Conservation (phyloP, 371 early-diverging fungal species). For the Blakeslea trispora region DNA sequence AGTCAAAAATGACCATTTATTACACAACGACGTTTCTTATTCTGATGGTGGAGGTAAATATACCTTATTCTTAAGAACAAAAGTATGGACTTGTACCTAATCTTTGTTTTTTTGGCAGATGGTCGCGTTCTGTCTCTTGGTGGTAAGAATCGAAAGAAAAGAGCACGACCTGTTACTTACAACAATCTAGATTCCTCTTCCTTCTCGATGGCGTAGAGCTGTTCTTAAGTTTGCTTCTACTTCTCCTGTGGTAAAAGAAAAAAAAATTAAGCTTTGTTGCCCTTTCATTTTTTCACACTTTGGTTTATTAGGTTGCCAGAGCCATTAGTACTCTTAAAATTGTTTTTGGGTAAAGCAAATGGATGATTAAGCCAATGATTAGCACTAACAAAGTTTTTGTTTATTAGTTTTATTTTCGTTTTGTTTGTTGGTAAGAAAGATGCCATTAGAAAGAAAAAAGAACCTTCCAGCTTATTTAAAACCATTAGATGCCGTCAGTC, state of each 20-base stretch:
- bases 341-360: constrained; percentile 61
- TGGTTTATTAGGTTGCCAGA: constrained; percentile 36
- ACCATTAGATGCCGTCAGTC: constrained; percentile 60
- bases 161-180: background rate
- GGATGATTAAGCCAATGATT: too few species aligned
- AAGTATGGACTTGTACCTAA: background rate
- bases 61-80: background rate
- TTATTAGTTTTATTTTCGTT: constrained; percentile 59
- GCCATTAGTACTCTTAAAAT: constrained; percentile 52
- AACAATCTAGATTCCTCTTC: constrained; percentile 50
- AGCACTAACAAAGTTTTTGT: too few species aligned
- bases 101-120: constrained; percentile 35
- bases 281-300: background rate
- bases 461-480: background rate
- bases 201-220: constrained; percentile 54
- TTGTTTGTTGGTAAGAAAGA: constrained; percentile 59
- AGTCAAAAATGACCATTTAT: constrained; percentile 63
- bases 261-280: background rate
- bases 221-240: constrained; percentile 50
- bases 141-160: constrained; percentile 24
- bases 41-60: constrained; percentile 45
- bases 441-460: constrained; percentile 4
- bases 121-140: constrained; percentile 53
- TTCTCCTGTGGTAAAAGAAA: constrained; percentile 31
- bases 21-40: constrained; percentile 45